These are phyloP conservation scores for Acorus calamus DNA, from an alignment of 106 monocot genomes.

Conservation along the genomic window DNA sequence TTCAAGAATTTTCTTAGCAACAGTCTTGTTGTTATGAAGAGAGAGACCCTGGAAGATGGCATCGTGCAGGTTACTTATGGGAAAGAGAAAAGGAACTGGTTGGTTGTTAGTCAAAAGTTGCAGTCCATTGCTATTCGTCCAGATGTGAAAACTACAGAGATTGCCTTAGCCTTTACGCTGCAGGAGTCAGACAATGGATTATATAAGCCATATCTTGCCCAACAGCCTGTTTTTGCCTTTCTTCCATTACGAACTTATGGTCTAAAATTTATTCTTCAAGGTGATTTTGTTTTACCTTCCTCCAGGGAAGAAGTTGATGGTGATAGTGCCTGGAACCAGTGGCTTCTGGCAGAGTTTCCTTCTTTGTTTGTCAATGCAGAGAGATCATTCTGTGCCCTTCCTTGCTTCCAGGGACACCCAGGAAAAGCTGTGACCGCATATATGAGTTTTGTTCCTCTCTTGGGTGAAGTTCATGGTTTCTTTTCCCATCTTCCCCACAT, in stretches of 20 bases:
- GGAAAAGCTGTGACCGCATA: slow-evolving; percentile 79
- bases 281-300: slow-evolving; percentile 94
- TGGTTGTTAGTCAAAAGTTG: slow-evolving; percentile 64
- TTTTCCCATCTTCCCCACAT: slow-evolving; percentile 83
- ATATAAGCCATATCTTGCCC: slow-evolving; percentile 52
- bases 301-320: slow-evolving; percentile 98
- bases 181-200: slow-evolving; percentile 47
- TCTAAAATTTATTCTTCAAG: slow-evolving; percentile 95
- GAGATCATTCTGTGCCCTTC: slow-evolving; percentile 61
- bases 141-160: slow-evolving; percentile 83
- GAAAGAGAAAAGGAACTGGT: slow-evolving; percentile 76
- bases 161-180: slow-evolving; percentile 87
- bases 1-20: slow-evolving; percentile 63
- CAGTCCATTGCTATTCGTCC: slow-evolving; percentile 31
- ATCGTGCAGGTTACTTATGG: slow-evolving; percentile 82
- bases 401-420: slow-evolving; percentile 55
- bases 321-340: slow-evolving; percentile 97
- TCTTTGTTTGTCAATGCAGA: slow-evolving; percentile 64
- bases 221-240: slow-evolving; percentile 97
- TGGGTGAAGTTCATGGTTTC: slow-evolving; percentile 90
- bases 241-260: slow-evolving; percentile 94
- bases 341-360: slow-evolving; percentile 90
- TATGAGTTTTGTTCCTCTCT: slow-evolving; percentile 87
- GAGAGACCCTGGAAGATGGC: slow-evolving; percentile 52
- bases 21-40: slow-evolving; percentile 58